A percentile compares a stretch with the other conserved stretches of the same genome.
Conservation (phyloP, 2,329 filamentous ascomycete genomes). For the Verticillium dahliae region DNA sequence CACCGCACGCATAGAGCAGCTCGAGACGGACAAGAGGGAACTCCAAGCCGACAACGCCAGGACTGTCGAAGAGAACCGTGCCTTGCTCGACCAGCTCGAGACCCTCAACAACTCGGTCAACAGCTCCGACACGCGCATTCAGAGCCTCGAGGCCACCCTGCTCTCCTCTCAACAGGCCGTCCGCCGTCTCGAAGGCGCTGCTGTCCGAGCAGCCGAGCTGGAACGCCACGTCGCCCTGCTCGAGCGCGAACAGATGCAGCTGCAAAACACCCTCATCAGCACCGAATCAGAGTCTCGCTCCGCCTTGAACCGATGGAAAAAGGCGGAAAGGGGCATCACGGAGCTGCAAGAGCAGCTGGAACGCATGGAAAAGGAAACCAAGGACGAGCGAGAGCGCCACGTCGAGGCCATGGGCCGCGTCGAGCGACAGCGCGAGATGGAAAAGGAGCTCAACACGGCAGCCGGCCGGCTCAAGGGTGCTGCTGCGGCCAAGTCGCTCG, state of each 20-base stretch:
- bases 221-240: slow-evolving; percentile 74
- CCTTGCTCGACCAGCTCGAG: slow-evolving; percentile 78
- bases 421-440: slow-evolving; percentile 75
- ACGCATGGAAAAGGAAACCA: slow-evolving; percentile 76
- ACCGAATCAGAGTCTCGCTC: slow-evolving; percentile 71
- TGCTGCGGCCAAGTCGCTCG: slow-evolving; percentile 62
- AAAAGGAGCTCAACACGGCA: slow-evolving; percentile 73
- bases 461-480: slow-evolving; percentile 76
- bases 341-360: slow-evolving; percentile 85
- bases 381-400: slow-evolving; percentile 74
- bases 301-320: slow-evolving; percentile 76
- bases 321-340: slow-evolving; percentile 71
- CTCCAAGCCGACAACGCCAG: slow-evolving; percentile 72
- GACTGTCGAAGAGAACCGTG: slow-evolving; percentile 76
- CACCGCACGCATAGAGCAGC: slow-evolving; percentile 62
- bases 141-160: slow-evolving; percentile 68
- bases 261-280: slow-evolving; percentile 61
- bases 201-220: slow-evolving; percentile 67
- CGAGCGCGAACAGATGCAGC: slow-evolving; percentile 71
- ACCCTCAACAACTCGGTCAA: slow-evolving; percentile 70
- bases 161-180: slow-evolving; percentile 73
- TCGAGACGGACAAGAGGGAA: slow-evolving; percentile 68
- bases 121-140: slow-evolving; percentile 75
- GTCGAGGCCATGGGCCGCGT: slow-evolving; percentile 74
- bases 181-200: slow-evolving; percentile 66